These are phyloP conservation scores for Metarhizium brunneum DNA, from an alignment of 2,329 filamentous ascomycete genomes.

Conservation along the genomic window DNA sequence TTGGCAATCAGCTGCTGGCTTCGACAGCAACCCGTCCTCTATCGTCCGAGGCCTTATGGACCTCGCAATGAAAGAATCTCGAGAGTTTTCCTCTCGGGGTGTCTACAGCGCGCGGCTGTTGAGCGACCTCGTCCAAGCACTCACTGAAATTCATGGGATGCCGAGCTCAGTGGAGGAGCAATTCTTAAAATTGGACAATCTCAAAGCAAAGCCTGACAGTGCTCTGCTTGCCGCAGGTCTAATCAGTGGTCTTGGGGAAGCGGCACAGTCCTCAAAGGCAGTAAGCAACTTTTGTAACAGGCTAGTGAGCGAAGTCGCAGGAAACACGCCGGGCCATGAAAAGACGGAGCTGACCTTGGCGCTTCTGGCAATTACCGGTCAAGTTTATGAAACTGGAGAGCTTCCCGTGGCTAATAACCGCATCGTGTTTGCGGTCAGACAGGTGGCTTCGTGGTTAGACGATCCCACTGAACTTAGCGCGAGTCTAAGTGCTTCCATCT, in stretches of 20 bases:
- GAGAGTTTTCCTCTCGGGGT: slow-evolving; percentile 29
- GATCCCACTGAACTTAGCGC: slow-evolving; percentile 33
- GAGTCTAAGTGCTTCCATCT: slow-evolving; percentile 39
- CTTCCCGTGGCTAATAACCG: slow-evolving; percentile 56
- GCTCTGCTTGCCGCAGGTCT: slow-evolving; percentile 40
- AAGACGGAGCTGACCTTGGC: slow-evolving; percentile 40
- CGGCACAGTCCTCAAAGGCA: slow-evolving; percentile 35
- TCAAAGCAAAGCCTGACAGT: slow-evolving; percentile 37
- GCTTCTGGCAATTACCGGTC: slow-evolving; percentile 43
- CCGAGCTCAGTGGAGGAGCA: slow-evolving; percentile 35
- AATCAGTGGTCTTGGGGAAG: slow-evolving; percentile 42
- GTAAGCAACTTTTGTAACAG: slow-evolving; percentile 48
- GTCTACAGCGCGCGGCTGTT: slow-evolving; percentile 46
- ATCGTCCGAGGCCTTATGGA: slow-evolving; percentile 33
- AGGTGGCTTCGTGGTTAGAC: slow-evolving; percentile 64
- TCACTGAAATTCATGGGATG: slow-evolving; percentile 38
- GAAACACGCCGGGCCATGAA: slow-evolving; percentile 30
- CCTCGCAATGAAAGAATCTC: slow-evolving; percentile 34
- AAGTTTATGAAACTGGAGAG: slow-evolving; percentile 41
- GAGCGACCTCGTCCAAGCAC: slow-evolving; percentile 36
- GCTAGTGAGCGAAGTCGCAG: slow-evolving; percentile 51
- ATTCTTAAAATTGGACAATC: slow-evolving; percentile 33
- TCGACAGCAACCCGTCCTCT: slow-evolving; percentile 22
- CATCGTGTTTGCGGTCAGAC: slow-evolving; percentile 73
- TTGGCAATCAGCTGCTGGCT: slow-evolving; percentile 26